Evolutionary conservation across 441 rosid genomes (phyloP).

Genomic region (Erysimum cheiri): DNA sequence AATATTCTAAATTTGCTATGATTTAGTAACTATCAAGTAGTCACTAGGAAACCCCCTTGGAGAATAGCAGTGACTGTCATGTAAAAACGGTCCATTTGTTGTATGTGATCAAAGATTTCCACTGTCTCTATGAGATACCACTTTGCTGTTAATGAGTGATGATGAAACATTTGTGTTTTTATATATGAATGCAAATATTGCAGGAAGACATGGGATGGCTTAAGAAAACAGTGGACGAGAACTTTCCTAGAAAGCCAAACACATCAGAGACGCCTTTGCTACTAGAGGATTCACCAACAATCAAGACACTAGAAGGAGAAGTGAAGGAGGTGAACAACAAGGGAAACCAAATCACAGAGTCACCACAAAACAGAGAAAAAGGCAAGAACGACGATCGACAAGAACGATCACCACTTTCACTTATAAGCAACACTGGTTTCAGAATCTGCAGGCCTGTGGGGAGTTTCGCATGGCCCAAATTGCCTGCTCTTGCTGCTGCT

Average conservation of each 20-base stretch:
- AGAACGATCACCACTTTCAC: constrained; percentile 51
- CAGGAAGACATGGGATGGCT: constrained; percentile 64
- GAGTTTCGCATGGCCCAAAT: constrained; percentile 79
- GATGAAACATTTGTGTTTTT: constrained; percentile 24
- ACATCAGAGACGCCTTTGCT: constrained; percentile 38
- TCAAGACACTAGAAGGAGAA: constrained; percentile 35
- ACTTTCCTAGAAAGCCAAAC: constrained; percentile 46
- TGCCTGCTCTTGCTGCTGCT: constrained; percentile 47
- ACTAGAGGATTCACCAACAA: constrained; percentile 35
- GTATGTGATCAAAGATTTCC: not conserved
- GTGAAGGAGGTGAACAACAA: constrained; percentile 30
- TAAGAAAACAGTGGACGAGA: constrained; percentile 51
- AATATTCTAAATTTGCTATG: not conserved
- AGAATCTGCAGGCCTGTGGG: constrained; percentile 84
- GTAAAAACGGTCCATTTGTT: not conserved
- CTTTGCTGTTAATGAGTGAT: constrained; percentile 1
- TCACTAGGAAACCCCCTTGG: not conserved
- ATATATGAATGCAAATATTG: constrained; percentile 34
- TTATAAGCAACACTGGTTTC: constrained; percentile 79
- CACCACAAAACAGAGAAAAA: constrained; percentile 9
- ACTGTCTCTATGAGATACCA: not conserved
- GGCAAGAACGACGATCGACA: constrained; percentile 48
- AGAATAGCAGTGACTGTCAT: not conserved
- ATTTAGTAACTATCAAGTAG: not conserved
- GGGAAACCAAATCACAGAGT: constrained; percentile 24